A percentile compares a stretch with the other conserved stretches of the same genome.
Conservation (phyloP, 2,329 filamentous ascomycete species). For the Penicillium sp. region DNA sequence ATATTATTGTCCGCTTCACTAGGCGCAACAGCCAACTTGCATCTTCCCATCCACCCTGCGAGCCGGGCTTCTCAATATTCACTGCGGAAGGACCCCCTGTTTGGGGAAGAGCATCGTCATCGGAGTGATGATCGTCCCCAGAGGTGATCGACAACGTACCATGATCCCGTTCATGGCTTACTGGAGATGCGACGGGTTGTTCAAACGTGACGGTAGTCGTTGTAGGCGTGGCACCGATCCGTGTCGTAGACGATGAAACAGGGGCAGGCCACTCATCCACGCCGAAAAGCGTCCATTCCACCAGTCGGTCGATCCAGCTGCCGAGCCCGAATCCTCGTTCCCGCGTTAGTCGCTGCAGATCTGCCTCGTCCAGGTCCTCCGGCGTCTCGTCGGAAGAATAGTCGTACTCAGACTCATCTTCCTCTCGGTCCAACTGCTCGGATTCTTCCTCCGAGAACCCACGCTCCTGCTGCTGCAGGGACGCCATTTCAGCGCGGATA, state of each 20-base stretch:
- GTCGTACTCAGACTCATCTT: constrained; percentile 33
- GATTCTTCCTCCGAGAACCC: constrained; percentile 16
- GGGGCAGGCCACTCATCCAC: constrained; percentile 42
- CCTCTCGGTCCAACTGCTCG: background rate
- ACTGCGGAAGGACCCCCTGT: constrained; percentile 26
- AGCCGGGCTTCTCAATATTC: constrained; percentile 33
- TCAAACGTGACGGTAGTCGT: constrained; percentile 23
- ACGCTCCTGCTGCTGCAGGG: constrained; percentile 22
- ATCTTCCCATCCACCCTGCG: constrained; percentile 52
- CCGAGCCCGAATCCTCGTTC: constrained; percentile 53
- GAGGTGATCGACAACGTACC: constrained; percentile 13
- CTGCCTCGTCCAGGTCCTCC: constrained; percentile 48
- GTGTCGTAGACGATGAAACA: constrained; percentile 3
- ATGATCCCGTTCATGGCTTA: constrained; percentile 1
- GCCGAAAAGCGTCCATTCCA: constrained; percentile 54
- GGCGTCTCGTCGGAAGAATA: constrained; percentile 12
- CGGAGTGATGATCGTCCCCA: constrained; percentile 13
- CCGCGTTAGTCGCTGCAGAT: constrained; percentile 48
- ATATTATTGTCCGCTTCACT: constrained; percentile 38
- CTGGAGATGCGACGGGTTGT: constrained; percentile 3
- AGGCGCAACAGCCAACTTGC: constrained; percentile 54
- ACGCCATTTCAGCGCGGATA: constrained; percentile 37
- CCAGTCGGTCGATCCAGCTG: constrained; percentile 52
- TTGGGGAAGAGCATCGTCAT: constrained; percentile 25
- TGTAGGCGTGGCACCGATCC: constrained; percentile 18